These are phyloP conservation scores for Diaporthe longicolla DNA, from an alignment of 2,329 filamentous ascomycete genomes.

Conservation along the genomic window DNA sequence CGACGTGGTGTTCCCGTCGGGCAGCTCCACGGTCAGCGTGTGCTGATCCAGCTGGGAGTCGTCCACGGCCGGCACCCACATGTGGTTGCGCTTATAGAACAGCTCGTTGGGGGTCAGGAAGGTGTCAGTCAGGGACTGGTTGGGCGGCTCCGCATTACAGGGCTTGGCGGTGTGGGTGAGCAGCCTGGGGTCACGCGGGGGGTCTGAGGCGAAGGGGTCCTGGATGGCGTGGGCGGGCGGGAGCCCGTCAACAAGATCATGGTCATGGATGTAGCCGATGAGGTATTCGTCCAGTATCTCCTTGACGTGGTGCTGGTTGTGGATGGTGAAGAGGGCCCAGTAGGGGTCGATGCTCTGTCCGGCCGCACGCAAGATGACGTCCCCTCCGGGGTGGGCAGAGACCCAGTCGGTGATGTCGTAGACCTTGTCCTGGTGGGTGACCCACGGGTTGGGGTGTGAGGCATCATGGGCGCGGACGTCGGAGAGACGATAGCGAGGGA, in stretches of 20 bases:
- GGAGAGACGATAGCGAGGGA: conserved; percentile 64
- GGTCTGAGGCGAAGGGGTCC: conserved; percentile 72
- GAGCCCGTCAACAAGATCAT: conserved; percentile 71
- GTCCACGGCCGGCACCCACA: conserved; percentile 70
- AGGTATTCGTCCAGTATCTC: conserved; percentile 76
- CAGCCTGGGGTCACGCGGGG: conserved; percentile 64
- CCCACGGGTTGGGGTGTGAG: conserved; percentile 70
- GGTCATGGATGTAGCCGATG: conserved; percentile 72
- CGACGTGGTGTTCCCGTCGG: conserved; percentile 65
- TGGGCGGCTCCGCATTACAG: conserved; percentile 73
- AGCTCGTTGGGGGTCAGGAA: conserved; percentile 70
- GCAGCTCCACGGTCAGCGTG: conserved; percentile 67
- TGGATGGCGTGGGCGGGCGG: conserved; percentile 68
- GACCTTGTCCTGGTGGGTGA: conserved; percentile 74
- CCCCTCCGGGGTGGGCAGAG: conserved; percentile 71
- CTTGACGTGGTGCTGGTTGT: conserved; percentile 74
- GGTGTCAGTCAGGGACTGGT: conserved; percentile 59
- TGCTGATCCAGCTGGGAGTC: conserved; percentile 57
- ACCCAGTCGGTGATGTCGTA: conserved; percentile 82
- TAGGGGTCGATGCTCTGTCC: conserved; percentile 76
- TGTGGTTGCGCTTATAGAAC: conserved; percentile 74
- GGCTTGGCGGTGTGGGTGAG: conserved; percentile 68
- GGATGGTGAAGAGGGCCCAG: conserved; percentile 79
- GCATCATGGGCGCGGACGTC: conserved; percentile 68
- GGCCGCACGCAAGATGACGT: conserved; percentile 76